A percentile compares a stretch with the other conserved stretches of the same genome.
These are phyloP conservation scores for Auriscalpium vulgare DNA, from an alignment of 768 basidiomycete species.

Conservation along the genomic window DNA sequence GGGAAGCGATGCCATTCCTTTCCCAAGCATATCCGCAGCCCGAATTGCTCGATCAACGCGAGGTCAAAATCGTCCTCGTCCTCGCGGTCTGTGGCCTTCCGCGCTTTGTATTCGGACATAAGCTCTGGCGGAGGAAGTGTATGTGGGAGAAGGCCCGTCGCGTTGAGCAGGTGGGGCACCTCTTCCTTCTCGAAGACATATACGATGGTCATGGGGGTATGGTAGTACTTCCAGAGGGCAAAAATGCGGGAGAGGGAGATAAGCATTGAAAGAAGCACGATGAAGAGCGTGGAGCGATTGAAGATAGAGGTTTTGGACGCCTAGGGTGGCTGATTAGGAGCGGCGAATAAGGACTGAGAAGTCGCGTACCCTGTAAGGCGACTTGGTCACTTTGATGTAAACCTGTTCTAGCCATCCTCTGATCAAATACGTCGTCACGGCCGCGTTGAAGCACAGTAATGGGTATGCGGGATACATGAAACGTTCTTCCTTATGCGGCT, in stretches of 20 bases:
- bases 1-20: constrained; percentile 98
- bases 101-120: constrained; percentile 23
- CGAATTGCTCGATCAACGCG: constrained; percentile 56
- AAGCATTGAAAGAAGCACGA: constrained; percentile 56
- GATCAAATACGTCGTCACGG: constrained; percentile 75
- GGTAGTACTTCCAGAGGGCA: constrained; percentile 85
- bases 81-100: constrained; percentile 28
- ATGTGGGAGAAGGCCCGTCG: constrained; percentile 52
- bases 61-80: constrained; percentile 51
- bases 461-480: constrained; percentile 97
- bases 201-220: constrained; percentile 71
- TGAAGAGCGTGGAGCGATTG: constrained; percentile 61
- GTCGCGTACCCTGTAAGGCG: constrained; percentile 69
- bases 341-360: constrained; percentile 2
- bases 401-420: constrained; percentile 80
- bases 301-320: constrained; percentile 73
- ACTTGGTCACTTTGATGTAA: constrained; percentile 71
- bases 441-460: constrained; percentile 88
- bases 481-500: constrained; percentile 97
- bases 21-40: constrained; percentile 74
- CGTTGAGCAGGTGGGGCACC: constrained; percentile 75
- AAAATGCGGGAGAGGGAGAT: constrained; percentile 75
- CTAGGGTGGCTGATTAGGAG: constrained; percentile 30
- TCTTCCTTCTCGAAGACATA: constrained; percentile 69
- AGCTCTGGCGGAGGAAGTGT: constrained; percentile 35